These are phyloP conservation scores for Suillus variegatus DNA, from an alignment of 768 basidiomycete genomes.

Conservation along the genomic window DNA sequence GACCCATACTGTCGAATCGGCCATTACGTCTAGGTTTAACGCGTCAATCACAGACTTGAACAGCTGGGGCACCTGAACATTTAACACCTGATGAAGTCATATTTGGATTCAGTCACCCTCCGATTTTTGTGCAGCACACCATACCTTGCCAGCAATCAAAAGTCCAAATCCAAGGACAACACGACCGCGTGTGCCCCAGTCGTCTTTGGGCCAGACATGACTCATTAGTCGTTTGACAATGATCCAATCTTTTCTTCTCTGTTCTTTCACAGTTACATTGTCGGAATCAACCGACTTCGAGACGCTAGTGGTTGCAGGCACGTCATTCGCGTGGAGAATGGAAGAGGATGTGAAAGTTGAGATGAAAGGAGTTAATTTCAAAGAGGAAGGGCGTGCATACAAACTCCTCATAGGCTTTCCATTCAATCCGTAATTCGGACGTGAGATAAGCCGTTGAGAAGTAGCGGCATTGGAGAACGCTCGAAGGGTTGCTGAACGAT, in stretches of 20 bases:
- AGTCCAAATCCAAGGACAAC: conserved; percentile 83
- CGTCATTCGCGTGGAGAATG: conserved; percentile 3
- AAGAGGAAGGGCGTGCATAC: conserved; percentile 9
- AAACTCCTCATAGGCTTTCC: conserved; percentile 6
- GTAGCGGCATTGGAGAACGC: conserved; percentile 10
- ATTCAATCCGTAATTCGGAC: neutral
- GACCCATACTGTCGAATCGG: conserved; percentile 82
- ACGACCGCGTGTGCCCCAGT: conserved; percentile 78
- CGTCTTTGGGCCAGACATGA: conserved; percentile 91
- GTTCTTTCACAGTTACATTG: conserved; percentile 36
- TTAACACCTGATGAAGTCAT: conserved; percentile 61
- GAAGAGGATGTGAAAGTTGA: conserved; percentile 22
- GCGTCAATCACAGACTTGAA: conserved; percentile 93
- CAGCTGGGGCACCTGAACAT: conserved; percentile 96
- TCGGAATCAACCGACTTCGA: conserved; percentile 12
- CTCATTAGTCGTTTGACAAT: conserved; percentile 81
- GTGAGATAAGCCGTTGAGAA: neutral
- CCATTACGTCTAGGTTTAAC: conserved; percentile 79
- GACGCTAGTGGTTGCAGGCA: conserved; percentile 2
- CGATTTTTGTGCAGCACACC: conserved; percentile 14
- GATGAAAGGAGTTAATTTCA: conserved; percentile 2
- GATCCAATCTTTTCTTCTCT: conserved; percentile 81
- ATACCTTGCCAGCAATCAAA: conserved; percentile 83
- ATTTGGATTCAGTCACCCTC: conserved; percentile 1
- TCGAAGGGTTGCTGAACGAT: conserved; percentile 25